These are phyloP conservation scores for Scenedesmus sp. DNA, from an alignment of 163 green algal genomes.

Conservation along the genomic window DNA sequence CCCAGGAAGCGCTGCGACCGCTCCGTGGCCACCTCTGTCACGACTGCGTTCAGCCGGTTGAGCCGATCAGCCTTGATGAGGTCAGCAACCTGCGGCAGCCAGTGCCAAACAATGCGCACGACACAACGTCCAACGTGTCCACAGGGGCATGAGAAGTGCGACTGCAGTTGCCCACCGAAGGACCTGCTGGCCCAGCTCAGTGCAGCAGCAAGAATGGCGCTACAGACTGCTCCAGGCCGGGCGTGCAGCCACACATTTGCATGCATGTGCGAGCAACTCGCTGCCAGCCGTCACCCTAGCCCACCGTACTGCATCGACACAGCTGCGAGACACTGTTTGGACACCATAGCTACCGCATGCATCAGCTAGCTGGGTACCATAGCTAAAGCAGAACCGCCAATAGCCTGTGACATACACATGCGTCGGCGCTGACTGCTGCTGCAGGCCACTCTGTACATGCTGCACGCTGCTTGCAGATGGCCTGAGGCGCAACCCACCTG, in stretches of 20 bases:
- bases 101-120: background rate
- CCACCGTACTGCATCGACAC: too few species aligned
- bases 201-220: background rate
- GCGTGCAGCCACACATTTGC: background rate
- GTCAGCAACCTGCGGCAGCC: slow-evolving; percentile 81
- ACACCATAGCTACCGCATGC: too few species aligned
- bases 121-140: background rate
- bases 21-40: slow-evolving; percentile 84
- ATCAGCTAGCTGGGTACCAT: too few species aligned
- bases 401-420: background rate
- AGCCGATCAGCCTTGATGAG: slow-evolving; percentile 95
- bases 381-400: background rate
- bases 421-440: background rate
- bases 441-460: background rate
- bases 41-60: slow-evolving; percentile 83
- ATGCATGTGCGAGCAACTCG: background rate
- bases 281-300: too few species aligned
- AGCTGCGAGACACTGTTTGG: too few species aligned
- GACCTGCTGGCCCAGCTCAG: background rate
- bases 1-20: slow-evolving; percentile 89
- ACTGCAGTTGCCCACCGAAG: background rate
- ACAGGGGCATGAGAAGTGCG: background rate
- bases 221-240: background rate
- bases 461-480: background rate
- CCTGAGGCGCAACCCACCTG: slow-evolving; percentile 73